Evolutionary conservation across 1,284 basidiomycete genomes (phyloP), one percentile per base, ranked within the genome.

Genomic region (Rhodotorula sp.): DNA sequence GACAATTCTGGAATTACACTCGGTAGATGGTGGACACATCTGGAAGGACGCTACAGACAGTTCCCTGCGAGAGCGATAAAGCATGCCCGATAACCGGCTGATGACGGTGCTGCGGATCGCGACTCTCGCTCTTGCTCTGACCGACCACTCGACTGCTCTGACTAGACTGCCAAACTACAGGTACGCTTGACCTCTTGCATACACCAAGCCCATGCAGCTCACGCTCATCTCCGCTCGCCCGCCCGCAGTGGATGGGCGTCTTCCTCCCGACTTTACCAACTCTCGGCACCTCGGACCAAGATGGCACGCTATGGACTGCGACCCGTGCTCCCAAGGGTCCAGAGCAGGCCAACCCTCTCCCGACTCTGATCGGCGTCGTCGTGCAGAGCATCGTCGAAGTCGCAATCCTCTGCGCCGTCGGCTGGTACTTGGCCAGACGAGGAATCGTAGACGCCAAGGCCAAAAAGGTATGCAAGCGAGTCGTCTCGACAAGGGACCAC

Each of bases 391-490:
- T 76, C 60, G 57, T 72, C 56, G 75, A 76, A 34, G 75, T 76
- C 43, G 74, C 74, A 60, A 67, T 76, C 49, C 67, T 76, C 43
- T 76, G 75, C 60, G 55, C 76, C 23, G 81, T 82, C n/a, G 82
- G 82, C 31, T 83, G 78, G 74, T 65, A 80, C 60, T 77, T 83
- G 23, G 82, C 82, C 12, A 68, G 76, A 10, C 68, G 78, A n/a
- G 81, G 81, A 45, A 80, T 83, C 73, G 80, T 83, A 62, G 80
- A 82, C 62, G 81, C 79, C 56, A 73, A 77, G 56, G 81, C 81
- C 10, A 82, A 83, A 72, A 79, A 79, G 58, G 70, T 69, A 18
- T n/a, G 34, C 34, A 34, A 8, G 34, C 34, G 34, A 8, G 34
- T 34, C 7, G 34, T 23, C 28, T 18, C 21, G 28, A 8, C 21